Base-by-base conservation (phyloP, 305 asterid genomes). In the Solanum hybrid region DNA sequence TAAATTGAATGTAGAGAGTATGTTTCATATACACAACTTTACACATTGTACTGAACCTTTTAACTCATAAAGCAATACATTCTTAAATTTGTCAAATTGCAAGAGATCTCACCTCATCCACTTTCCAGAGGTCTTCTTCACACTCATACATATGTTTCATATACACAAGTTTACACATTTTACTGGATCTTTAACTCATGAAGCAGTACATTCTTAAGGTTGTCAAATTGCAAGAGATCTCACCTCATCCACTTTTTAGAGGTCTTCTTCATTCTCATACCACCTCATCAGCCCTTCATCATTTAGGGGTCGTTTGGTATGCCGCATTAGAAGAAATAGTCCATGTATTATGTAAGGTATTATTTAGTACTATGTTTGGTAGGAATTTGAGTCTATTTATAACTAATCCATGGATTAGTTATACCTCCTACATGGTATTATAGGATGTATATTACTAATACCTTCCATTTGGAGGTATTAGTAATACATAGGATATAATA, bases 231-330 rank as follows among this genome's bases (percentile, higher is more conserved):
- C 24, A 57, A 57, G 72, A 57, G 72, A 57, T 20, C 72, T 7
- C 72, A 17, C 70, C 10, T 17, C 70, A 57, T 57, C 11, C 11
- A 20, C 11, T 70, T 24, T 20, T 3, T 3, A 57, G 72, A 57
- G 72, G 72, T 57, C 72, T 10, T 70, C 7, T 92, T 94, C 97
- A 45, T 95, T 95, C 93, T 92, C 94, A 92, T 95, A 94, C 99
- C 99, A 96, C 72, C 26, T 57, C 24, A 57, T 20, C 11, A 57
- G 1, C 24, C 26, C 72, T 57, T 57, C 72, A 57, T 7, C 72
- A 57, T 57, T 57, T 57, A 45, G 61, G 57, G 57, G 57, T 41
- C 17, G 57, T 12, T 41, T 41, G 57, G 57, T 41, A 1, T 15
- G 57, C 57, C 2, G 17, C 57, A 41, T 41, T 41, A 41, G 57